These are phyloP conservation scores for Hypoxylon fuscum DNA, from an alignment of 495 filamentous ascomycete species.

Conservation along the genomic window DNA sequence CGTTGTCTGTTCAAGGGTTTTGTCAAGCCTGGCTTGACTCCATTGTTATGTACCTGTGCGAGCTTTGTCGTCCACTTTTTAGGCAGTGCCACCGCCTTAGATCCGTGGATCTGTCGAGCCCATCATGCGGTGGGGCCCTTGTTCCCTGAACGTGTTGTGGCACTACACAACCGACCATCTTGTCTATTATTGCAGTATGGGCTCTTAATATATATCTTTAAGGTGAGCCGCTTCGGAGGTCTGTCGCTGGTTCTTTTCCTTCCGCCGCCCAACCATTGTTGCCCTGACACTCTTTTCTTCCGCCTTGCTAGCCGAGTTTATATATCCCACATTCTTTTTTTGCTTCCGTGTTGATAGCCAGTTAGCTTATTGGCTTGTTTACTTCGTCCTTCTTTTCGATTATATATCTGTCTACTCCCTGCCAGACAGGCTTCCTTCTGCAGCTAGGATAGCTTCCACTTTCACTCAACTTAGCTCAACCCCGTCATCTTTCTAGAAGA, in stretches of 20 bases:
- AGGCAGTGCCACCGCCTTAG: constrained; percentile 28
- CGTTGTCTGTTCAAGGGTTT: constrained; percentile 18
- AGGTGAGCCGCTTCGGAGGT: constrained; percentile 35
- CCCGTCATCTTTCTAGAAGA: constrained; percentile 13
- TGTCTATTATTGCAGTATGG: constrained; percentile 29
- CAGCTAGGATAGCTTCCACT: constrained; percentile 33
- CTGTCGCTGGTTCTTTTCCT: constrained; percentile 27
- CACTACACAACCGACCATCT: constrained; percentile 20
- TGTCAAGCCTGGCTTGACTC: constrained; percentile 1
- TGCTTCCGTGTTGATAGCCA: constrained; percentile 28
- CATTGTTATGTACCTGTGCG: not conserved
- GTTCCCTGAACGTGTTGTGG: constrained; percentile 20
- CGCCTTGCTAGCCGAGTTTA: constrained; percentile 44
- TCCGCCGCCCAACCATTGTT: constrained; percentile 34
- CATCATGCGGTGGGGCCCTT: constrained; percentile 27
- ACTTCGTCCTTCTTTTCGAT: constrained; percentile 36
- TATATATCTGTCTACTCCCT: constrained; percentile 36
- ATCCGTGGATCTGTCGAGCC: constrained; percentile 32
- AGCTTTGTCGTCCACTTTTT: constrained; percentile 34
- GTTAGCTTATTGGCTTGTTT: constrained; percentile 24
- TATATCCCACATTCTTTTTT: constrained; percentile 45
- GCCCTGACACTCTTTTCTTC: constrained; percentile 36
- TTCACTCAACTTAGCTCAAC: not conserved
- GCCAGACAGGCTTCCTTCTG: constrained; percentile 43
- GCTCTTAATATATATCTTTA: constrained; percentile 46